Base-by-base conservation (phyloP, 768 basidiomycete species). In the Baorangia bicolor region DNA sequence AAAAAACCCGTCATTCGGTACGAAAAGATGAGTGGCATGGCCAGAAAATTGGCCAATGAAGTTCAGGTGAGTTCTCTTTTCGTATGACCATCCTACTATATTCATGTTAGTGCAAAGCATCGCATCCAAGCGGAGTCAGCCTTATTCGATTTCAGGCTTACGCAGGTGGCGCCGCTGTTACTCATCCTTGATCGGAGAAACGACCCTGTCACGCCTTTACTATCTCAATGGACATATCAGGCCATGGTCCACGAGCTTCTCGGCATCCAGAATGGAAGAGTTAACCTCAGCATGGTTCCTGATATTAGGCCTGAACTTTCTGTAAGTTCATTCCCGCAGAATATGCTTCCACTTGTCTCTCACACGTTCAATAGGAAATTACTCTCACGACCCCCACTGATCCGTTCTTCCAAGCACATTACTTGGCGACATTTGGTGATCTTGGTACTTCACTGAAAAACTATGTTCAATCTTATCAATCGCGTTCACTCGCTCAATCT, bases 151-250 rank as follows among this genome's bases (percentile, higher is more conserved):
- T 98, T 98, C 70, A 83, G 94, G 44, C 78, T 86, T 37, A 93
- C 91, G 2, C 92, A 94, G 70, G 86, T 92, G 9, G 82, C 93
- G 2, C 97, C 97, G 8, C 68, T 98, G 41, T 76, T 99, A 33
- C 80, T 99, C 48, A 92, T 99, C 60, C 80, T 99, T 52, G 97
- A 99, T 74, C 83, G 97, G 58, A 79, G 96, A 59, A 98, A 97
- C 72, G 97, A 99, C 66, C 97, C 97, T 3, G 92, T 98, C 6
- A 98, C 97, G 0, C 97, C 97, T 5, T 75, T 98, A 35, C 79
- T 98, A 30, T 93, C 93, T 3, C 97, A 98, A 72, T 98, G 97
- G 97, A 98, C 97, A 25, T 98, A 98, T 74, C 96, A 98, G 70
- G 97, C 96, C 2, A 98, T 98, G 95, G 97, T 98, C 0, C 97